phyloP scores from a whole-genome alignment of 345 rosid species.

The Ceriops zippeliana region DNA sequence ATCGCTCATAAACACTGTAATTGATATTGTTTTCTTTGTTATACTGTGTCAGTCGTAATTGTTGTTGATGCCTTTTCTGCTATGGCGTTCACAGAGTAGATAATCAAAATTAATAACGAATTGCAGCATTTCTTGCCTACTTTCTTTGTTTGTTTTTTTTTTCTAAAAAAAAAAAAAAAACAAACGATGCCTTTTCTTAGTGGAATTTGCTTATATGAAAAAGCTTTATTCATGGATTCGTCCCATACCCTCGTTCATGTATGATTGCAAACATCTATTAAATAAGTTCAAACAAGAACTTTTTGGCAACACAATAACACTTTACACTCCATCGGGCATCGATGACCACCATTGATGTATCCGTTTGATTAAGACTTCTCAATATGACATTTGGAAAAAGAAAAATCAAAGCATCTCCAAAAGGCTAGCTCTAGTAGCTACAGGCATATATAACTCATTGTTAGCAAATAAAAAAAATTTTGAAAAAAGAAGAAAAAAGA shows the following conservation, averaged over 20 bases:
- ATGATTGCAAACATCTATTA: constrained; percentile 31
- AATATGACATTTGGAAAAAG: constrained; percentile 3
- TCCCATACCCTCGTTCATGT: constrained; percentile 2
- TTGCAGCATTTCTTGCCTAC: not conserved
- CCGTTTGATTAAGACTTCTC: constrained; percentile 39
- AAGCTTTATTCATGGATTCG: constrained; percentile 18
- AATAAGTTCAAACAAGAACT: constrained; percentile 47
- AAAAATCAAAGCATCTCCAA: constrained; percentile 2
- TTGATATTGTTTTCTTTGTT: too few species aligned
- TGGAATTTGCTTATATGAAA: constrained; percentile 1
- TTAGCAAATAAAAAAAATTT: not conserved
- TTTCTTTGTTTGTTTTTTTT: not conserved
- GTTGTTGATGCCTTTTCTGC: too few species aligned
- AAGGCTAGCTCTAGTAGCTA: constrained; percentile 2
- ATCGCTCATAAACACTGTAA: too few species aligned
- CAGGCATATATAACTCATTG: constrained; percentile 9
- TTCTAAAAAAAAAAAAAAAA: too few species aligned
- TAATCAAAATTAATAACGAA: not conserved
- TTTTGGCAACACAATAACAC: constrained; percentile 30
- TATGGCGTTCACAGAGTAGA: not conserved
- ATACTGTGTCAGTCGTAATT: too few species aligned
- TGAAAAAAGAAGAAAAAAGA: not conserved
- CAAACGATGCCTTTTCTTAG: not conserved
- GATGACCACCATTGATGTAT: constrained; percentile 35
- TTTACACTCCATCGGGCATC: constrained; percentile 38